Evolutionary conservation across 176 grass and related monocot genomes (phyloP), one percentile per base, ranked within the genome.

Genomic region (Tillandsia fasciculata): DNA sequence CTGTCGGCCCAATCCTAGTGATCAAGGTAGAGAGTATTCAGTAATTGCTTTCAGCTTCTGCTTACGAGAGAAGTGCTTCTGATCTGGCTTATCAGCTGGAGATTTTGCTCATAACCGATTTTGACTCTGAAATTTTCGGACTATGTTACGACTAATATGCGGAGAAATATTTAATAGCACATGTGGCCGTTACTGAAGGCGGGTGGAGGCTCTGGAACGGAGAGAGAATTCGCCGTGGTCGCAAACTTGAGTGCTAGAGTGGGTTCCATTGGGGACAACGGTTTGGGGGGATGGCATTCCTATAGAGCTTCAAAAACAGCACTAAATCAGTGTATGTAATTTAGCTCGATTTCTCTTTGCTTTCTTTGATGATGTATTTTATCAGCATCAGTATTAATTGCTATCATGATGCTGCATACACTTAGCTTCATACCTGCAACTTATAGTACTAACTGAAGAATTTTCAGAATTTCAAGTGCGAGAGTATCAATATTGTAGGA

Each of bases 291-390:
- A 63, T 96, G 93, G 93, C 86, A 92, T 71, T 85, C 93, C 14
- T 96, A 96, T 51, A 87, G 93, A 70, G 78, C 93, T 78, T 97
- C 86, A 18, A 92, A 97, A 87, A 67, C 92, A 14, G 86, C 92
- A 11, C 61, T 92, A 64, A 92, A 96, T 79, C 88, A 96, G 76
- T 83, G 89, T 90, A 83, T 83, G 72, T 24, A 28, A 63, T 68
- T n/a, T 56, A 28, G 13, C 20, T 50, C 24, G 2, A 57, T 71
- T 29, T 42, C 53, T 49, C 49, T 59, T 48, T 28, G 20, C 74
- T n/a, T 70, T 51, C 26, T 63, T 27, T 50, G 23, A 52, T 50
- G 15, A 52, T 50, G 15, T 29, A 28, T 42, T 48, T 61, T 58
- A 61, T 61, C 8, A 9, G 56, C 17, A 61, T 22, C 8, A 9